A percentile compares a stretch with the other conserved stretches of the same genome.
phyloP scores from a whole-genome alignment of 169 alveolate genomes.

The Cystoisospora suis region DNA sequence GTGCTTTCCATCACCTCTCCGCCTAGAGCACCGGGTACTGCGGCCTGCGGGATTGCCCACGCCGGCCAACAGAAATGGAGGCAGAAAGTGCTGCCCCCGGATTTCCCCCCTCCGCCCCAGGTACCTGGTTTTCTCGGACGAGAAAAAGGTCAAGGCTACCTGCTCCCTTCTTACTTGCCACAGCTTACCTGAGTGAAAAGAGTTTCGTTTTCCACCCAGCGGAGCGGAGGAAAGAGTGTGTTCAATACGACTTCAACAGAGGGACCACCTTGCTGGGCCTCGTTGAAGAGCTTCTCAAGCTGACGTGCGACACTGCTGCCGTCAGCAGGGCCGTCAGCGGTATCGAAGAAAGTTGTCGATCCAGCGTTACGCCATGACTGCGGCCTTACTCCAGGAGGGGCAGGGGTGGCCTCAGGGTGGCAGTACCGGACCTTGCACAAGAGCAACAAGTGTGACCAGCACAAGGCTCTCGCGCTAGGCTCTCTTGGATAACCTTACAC shows the following conservation, averaged over 20 bases:
- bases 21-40: too few species aligned
- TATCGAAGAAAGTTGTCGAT: slow-evolving; percentile 3
- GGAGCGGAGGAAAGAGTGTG: slow-evolving; percentile 52
- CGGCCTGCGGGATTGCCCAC: too few species aligned
- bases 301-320: background rate
- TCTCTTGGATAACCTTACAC: too few species aligned
- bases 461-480: too few species aligned
- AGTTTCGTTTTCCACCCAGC: slow-evolving; percentile 52
- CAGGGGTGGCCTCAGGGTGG: slow-evolving; percentile 18
- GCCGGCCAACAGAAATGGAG: too few species aligned
- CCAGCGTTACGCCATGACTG: background rate
- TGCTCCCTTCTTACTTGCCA: too few species aligned
- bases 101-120: background rate
- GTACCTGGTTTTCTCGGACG: too few species aligned
- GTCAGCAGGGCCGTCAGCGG: background rate
- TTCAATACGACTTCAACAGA: slow-evolving; percentile 54
- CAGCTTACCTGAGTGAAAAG: slow-evolving; percentile 51
- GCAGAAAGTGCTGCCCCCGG: too few species aligned
- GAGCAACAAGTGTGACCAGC: too few species aligned
- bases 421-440: slow-evolving; percentile 16
- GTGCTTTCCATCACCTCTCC: too few species aligned
- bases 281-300: background rate
- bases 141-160: too few species aligned
- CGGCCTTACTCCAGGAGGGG: background rate
- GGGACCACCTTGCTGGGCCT: background rate